These are phyloP conservation scores for Fusarium tuaranense DNA, from an alignment of 2,329 filamentous ascomycete species.

Conservation along the genomic window DNA sequence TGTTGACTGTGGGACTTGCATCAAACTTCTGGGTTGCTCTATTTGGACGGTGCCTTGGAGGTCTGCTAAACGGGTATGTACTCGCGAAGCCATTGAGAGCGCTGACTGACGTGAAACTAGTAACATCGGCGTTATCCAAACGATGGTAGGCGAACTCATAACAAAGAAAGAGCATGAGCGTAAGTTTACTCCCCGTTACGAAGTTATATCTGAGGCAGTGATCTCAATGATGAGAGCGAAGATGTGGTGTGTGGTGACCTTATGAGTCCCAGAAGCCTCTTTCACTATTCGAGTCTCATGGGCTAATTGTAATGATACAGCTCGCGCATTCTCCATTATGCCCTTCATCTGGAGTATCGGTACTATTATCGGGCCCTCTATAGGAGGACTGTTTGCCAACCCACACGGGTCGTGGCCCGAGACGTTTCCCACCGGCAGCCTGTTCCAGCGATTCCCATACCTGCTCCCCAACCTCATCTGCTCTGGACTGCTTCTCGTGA, in stretches of 20 bases:
- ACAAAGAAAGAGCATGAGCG: conserved; percentile 87
- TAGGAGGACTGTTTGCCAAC: conserved; percentile 88
- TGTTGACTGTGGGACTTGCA: conserved; percentile 86
- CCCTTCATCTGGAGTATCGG: conserved; percentile 94
- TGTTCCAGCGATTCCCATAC: conserved; percentile 87
- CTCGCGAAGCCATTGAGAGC: background rate
- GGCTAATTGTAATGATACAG: conserved; percentile 53
- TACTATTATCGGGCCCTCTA: conserved; percentile 88
- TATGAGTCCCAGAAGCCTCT: background rate
- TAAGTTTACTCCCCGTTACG: conserved; percentile 58
- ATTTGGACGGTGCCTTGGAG: conserved; percentile 82
- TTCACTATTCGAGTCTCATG: background rate
- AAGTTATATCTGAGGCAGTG: background rate
- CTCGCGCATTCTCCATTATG: conserved; percentile 90
- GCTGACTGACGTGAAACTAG: conserved; percentile 47
- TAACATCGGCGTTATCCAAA: conserved; percentile 91
- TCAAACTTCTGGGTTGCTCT: conserved; percentile 88
- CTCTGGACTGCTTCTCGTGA: conserved; percentile 78
- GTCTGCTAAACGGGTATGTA: conserved; percentile 75
- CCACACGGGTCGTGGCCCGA: conserved; percentile 80
- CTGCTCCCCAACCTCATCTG: conserved; percentile 91
- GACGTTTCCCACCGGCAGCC: conserved; percentile 72
- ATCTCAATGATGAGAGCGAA: background rate
- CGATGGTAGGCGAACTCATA: conserved; percentile 91
- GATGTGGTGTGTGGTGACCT: background rate